Evolutionary conservation across 139 green algal genomes (phyloP).

Genomic region (Chlorella sp.): DNA sequence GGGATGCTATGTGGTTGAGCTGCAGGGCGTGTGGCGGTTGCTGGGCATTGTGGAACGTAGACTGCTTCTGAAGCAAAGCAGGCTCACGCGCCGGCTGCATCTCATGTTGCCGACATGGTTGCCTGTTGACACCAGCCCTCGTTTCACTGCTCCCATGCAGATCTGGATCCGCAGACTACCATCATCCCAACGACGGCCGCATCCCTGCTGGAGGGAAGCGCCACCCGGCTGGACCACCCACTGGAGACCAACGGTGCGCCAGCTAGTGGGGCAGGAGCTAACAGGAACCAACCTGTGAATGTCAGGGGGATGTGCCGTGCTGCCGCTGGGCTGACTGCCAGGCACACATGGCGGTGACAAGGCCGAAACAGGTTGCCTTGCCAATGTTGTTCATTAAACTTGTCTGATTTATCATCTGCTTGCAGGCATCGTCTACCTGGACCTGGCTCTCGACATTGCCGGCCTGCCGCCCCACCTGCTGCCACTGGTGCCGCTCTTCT

Average conservation of each 20-base stretch:
- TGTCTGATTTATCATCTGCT: no score
- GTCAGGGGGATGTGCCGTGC: no score
- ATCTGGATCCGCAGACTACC: not conserved
- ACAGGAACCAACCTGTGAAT: no score
- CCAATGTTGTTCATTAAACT: no score
- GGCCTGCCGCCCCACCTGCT: conserved; percentile 81
- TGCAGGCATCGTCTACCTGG: conserved; percentile 90
- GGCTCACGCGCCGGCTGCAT: no score
- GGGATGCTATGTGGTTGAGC: not conserved
- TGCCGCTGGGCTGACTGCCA: not conserved
- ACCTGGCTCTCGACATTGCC: conserved; percentile 71
- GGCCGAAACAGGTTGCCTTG: no score
- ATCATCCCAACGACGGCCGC: not conserved
- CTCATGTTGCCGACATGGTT: no score
- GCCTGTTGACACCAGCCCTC: no score
- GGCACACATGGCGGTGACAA: no score
- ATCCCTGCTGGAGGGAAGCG: not conserved
- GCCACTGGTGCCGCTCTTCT: conserved; percentile 97
- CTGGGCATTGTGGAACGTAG: no score
- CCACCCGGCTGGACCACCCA: conserved; percentile 79
- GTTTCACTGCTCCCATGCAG: not conserved
- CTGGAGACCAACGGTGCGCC: conserved; percentile 92
- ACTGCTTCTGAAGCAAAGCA: no score
- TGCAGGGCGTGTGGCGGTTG: not conserved
- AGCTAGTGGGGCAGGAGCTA: no score